phyloP scores from a whole-genome alignment of 2,329 filamentous ascomycete genomes.

The Ceratocystis eucalypticola region DNA sequence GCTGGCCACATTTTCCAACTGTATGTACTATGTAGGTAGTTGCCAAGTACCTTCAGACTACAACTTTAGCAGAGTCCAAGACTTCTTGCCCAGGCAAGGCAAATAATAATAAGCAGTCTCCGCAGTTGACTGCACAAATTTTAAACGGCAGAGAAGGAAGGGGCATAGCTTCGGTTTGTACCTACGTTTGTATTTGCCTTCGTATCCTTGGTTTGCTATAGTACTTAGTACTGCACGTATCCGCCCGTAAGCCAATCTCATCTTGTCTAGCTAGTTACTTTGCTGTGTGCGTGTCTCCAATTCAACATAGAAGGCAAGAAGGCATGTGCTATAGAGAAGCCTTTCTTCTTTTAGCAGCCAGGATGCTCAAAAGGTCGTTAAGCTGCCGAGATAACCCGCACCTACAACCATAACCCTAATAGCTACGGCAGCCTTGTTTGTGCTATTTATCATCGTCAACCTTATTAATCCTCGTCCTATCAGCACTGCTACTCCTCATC shows the following conservation, averaged over 20 bases:
- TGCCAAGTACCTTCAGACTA: too few species aligned
- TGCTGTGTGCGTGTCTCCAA: background rate
- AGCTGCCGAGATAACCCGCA: background rate
- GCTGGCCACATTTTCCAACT: background rate
- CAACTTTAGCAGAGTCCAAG: too few species aligned
- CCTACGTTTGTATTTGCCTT: background rate
- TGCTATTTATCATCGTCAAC: background rate
- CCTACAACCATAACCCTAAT: background rate
- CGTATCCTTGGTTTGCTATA: too few species aligned
- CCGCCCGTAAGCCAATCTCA: background rate
- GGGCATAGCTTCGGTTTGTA: background rate
- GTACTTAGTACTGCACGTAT: background rate
- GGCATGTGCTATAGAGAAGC: background rate
- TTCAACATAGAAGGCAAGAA: background rate
- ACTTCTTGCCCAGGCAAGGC: background rate
- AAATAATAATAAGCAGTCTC: background rate
- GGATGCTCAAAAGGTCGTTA: background rate
- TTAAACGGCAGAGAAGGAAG: background rate
- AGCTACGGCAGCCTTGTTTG: background rate
- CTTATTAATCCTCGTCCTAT: constrained; percentile 7
- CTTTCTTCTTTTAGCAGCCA: background rate
- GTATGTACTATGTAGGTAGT: too few species aligned
- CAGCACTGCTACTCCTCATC: background rate
- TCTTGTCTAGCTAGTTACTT: background rate
- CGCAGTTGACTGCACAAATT: background rate